Percentiles rank a stretch among this genome's conserved stretches.
phyloP scores from a whole-genome alignment of 2,329 filamentous ascomycete genomes.

The Piedraia hortae region DNA sequence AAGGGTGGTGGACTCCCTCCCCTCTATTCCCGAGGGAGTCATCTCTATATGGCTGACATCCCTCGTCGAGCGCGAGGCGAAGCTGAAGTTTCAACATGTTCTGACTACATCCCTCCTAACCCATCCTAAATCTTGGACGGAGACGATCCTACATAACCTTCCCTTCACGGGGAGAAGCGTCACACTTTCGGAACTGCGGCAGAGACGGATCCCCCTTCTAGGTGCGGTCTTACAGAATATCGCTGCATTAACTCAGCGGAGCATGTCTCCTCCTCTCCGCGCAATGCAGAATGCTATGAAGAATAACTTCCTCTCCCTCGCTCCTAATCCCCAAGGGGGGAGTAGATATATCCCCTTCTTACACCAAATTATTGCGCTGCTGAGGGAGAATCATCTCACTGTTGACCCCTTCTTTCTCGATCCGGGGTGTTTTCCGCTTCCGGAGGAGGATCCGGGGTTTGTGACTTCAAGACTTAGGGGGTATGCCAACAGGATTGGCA shows the following conservation, averaged over 20 bases:
- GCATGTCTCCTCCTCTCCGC: conserved; percentile 17
- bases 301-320: conserved; percentile 28
- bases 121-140: conserved; percentile 13
- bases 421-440: conserved; percentile 30
- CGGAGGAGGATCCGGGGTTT: conserved; percentile 31
- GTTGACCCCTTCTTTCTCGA: conserved; percentile 33
- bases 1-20: conserved; percentile 14
- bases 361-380: conserved; percentile 28
- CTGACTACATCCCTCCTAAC: conserved; percentile 28
- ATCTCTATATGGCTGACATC: conserved; percentile 26
- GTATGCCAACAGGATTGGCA: conserved; percentile 25
- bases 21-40: conserved; percentile 16
- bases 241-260: conserved; percentile 20
- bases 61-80: conserved; percentile 30
- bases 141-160: conserved; percentile 27
- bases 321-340: conserved; percentile 16
- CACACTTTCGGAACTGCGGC: conserved; percentile 23
- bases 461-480: conserved; percentile 32
- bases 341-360: conserved; percentile 32
- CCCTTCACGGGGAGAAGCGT: conserved; percentile 27
- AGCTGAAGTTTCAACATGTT: conserved; percentile 32
- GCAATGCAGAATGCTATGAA: conserved; percentile 34
- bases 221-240: conserved; percentile 31
- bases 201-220: conserved; percentile 26
- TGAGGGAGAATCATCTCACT: conserved; percentile 27